phyloP scores from a whole-genome alignment of 495 filamentous ascomycete genomes.

The Choiromyces venosus region DNA sequence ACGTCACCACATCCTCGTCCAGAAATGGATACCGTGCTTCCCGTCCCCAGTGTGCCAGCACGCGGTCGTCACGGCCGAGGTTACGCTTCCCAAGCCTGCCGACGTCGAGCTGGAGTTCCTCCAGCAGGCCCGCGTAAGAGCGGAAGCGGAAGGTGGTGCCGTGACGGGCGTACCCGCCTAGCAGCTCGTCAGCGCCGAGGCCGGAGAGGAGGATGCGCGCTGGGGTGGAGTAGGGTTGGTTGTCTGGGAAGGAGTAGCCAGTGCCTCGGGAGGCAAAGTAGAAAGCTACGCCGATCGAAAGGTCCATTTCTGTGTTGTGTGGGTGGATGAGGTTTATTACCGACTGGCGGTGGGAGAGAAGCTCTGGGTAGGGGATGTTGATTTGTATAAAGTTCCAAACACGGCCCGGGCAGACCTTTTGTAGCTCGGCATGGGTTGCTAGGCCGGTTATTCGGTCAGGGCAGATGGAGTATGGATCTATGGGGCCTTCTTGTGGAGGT shows the following conservation, averaged over 20 bases:
- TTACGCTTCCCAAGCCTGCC: constrained; percentile 84
- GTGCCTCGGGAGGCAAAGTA: constrained; percentile 86
- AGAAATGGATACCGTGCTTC: constrained; percentile 90
- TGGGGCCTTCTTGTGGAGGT: constrained; percentile 8
- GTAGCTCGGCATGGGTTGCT: constrained; percentile 66
- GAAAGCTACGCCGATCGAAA: constrained; percentile 87
- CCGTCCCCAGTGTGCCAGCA: constrained; percentile 81
- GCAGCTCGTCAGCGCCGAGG: constrained; percentile 92
- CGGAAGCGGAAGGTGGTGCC: constrained; percentile 61
- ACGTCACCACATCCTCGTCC: constrained; percentile 76
- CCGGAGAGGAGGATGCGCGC: constrained; percentile 85
- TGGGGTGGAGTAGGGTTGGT: constrained; percentile 56
- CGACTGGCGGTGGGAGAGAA: constrained; percentile 58
- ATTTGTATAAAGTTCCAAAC: constrained; percentile 76
- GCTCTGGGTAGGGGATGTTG: constrained; percentile 75
- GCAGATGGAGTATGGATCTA: constrained; percentile 65
- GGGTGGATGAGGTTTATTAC: constrained; percentile 77
- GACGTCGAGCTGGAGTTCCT: constrained; percentile 83
- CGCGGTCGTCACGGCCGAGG: constrained; percentile 85
- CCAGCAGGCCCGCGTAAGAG: constrained; percentile 58
- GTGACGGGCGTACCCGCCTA: constrained; percentile 87
- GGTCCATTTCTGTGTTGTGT: constrained; percentile 97
- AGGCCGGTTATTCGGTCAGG: constrained; percentile 86
- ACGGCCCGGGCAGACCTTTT: constrained; percentile 62
- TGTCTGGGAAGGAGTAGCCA: constrained; percentile 46